A percentile compares a stretch with the other conserved stretches of the same genome.
These are phyloP conservation scores for Skeletonema potamos DNA, from an alignment of 108 stramenopile genomes.

Conservation along the genomic window DNA sequence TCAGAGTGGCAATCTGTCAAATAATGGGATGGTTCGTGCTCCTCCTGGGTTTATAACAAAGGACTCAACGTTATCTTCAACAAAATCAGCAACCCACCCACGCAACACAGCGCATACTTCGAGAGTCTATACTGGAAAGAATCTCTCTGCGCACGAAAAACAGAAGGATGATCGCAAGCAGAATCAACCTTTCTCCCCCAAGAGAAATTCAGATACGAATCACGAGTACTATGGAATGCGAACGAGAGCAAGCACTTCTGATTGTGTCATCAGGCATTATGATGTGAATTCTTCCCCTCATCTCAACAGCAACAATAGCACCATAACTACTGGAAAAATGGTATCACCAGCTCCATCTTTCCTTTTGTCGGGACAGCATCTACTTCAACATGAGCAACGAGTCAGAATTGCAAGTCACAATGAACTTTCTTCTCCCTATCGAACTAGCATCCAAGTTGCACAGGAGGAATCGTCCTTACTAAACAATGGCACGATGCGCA, in stretches of 20 bases:
- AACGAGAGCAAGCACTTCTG: neutral
- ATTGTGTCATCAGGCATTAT: neutral
- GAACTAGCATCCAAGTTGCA: neutral
- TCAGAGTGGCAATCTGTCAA: neutral
- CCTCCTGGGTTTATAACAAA: constrained; percentile 21
- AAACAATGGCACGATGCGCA: neutral
- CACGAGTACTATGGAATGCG: neutral
- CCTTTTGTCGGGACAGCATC: neutral
- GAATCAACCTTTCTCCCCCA: neutral
- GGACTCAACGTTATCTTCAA: constrained; percentile 3
- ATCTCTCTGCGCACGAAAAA: neutral
- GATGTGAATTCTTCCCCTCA: neutral
- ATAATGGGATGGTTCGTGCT: neutral
- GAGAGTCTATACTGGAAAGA: neutral
- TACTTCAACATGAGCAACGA: neutral
- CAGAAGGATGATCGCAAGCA: neutral
- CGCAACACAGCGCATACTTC: neutral
- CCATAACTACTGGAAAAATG: neutral
- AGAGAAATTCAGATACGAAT: neutral
- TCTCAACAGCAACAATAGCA: neutral
- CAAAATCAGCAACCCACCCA: constrained; percentile 6
- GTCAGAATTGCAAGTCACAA: neutral
- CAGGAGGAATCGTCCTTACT: neutral
- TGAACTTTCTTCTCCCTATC: neutral
- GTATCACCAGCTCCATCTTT: neutral